Evolutionary conservation across 2,329 filamentous ascomycete species (phyloP), one percentile per base, ranked within the genome.

Genomic region (Chlorencoelia australis): DNA sequence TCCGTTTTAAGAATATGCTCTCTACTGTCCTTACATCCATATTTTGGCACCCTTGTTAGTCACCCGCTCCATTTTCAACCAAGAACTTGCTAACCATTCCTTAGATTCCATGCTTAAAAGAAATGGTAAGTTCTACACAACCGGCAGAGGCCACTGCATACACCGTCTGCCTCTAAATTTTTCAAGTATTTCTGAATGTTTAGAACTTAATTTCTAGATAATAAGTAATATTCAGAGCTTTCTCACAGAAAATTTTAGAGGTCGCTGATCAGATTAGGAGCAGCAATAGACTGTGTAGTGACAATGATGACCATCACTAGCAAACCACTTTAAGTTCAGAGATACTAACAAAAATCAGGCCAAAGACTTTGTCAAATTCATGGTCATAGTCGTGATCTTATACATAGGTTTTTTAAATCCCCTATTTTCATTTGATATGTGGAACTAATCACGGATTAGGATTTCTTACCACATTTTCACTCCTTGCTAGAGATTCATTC

Each of bases 291-390:
- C n/a, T n/a, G n/a, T n/a, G n/a, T n/a, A n/a, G n/a, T n/a, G n/a
- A n/a, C n/a, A n/a, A n/a, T n/a, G n/a, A n/a, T n/a, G n/a, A n/a
- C n/a, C n/a, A n/a, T n/a, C n/a, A n/a, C n/a, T n/a, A n/a, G n/a
- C n/a, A n/a, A 24, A 24, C 21, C 21, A 7, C 4, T 25, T 13
- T 25, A 6, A 25, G 10, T 14, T 15, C n/a, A 6, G n/a, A n/a
- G n/a, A n/a, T n/a, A n/a, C n/a, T n/a, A n/a, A n/a, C n/a, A n/a
- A 34, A 17, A 11, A 22, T 42, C 49, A 75, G 73, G 75, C 82
- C 25, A 89, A 88, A 59, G 86, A 94, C 55, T 94, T 94, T 55
- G 60, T 88, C 57, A 88, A 88, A 53, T 94, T 91, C 55, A 71
- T 76, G 38, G 81, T 84, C 2, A 69, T 89, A 17, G 82, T 93